phyloP scores from a whole-genome alignment of 352 stramenopile genomes.

The Peronospora destructor region DNA sequence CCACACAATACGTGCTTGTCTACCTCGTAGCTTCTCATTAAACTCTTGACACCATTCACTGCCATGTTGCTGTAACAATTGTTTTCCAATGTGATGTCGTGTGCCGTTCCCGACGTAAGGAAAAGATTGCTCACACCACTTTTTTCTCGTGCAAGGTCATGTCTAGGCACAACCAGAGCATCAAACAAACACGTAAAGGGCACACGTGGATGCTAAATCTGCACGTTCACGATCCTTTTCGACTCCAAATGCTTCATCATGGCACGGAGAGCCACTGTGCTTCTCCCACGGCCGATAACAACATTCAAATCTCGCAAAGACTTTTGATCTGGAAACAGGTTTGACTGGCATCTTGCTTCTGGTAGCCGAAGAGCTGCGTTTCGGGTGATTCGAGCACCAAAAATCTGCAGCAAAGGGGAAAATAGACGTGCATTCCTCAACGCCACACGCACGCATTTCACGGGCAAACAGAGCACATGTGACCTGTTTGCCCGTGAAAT shows the following conservation, averaged over 20 bases:
- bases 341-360: slow-evolving; percentile 1
- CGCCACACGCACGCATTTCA: slow-evolving; percentile 32
- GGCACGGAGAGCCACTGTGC: slow-evolving; percentile 58
- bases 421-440: slow-evolving; percentile 26
- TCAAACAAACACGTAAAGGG: slow-evolving; percentile 48
- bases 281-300: slow-evolving; percentile 62
- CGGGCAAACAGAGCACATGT: not conserved
- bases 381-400: slow-evolving; percentile 24
- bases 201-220: slow-evolving; percentile 71
- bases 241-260: slow-evolving; percentile 33
- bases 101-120: slow-evolving; percentile 50
- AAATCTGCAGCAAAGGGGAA: slow-evolving; percentile 40
- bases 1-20: slow-evolving; percentile 33
- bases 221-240: slow-evolving; percentile 49
- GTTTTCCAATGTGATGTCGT: slow-evolving; percentile 27
- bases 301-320: slow-evolving; percentile 21
- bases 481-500: not conserved
- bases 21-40: slow-evolving; percentile 20
- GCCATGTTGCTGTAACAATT: slow-evolving; percentile 25
- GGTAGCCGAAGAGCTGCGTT: slow-evolving; percentile 55
- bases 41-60: slow-evolving; percentile 19
- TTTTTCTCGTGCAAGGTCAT: slow-evolving; percentile 36
- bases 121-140: slow-evolving; percentile 25
- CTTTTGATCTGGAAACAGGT: slow-evolving; percentile 5
- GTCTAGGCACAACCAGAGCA: slow-evolving; percentile 48